Percentiles rank a stretch among this genome's conserved stretches.
Conservation (phyloP, 345 rosid genomes). For the Bruguiera parviflora region DNA sequence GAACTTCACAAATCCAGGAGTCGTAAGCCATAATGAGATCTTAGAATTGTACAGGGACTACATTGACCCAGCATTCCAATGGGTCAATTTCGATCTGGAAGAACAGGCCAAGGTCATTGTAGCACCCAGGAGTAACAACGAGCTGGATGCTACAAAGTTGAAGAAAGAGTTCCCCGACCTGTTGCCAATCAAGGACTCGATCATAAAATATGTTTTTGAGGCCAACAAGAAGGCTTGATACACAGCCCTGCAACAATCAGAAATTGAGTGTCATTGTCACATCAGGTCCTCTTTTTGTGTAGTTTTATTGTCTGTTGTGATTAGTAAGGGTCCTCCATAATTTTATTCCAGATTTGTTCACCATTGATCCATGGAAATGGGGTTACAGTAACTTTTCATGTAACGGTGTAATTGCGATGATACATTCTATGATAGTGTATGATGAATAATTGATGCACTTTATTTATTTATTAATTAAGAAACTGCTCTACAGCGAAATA, state of each 20-base stretch:
- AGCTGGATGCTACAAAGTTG: constrained; percentile 49
- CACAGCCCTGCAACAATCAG: neutral
- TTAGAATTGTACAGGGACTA: constrained; percentile 46
- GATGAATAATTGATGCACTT: too few relatives aligned
- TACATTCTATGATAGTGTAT: too few relatives aligned
- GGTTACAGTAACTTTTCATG: too few relatives aligned
- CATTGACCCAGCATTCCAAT: constrained; percentile 43
- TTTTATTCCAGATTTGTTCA: neutral
- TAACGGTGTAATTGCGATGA: too few relatives aligned
- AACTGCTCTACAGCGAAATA: too few relatives aligned
- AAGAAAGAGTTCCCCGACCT: constrained; percentile 53
- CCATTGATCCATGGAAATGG: neutral
- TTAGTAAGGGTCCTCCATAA: neutral
- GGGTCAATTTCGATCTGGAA: constrained; percentile 48
- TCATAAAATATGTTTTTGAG: constrained; percentile 45
- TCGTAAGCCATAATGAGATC: constrained; percentile 53
- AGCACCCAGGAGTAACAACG: constrained; percentile 60
- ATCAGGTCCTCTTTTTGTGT: neutral
- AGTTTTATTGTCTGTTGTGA: neutral
- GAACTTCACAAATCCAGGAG: constrained; percentile 68
- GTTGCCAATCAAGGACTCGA: constrained; percentile 50
- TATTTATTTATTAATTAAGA: too few relatives aligned
- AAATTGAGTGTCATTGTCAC: neutral
- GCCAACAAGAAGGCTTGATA: constrained; percentile 41
- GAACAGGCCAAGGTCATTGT: constrained; percentile 54